Base-by-base conservation (phyloP, 352 stramenopile species). In the Phytophthora cryptogea region DNA sequence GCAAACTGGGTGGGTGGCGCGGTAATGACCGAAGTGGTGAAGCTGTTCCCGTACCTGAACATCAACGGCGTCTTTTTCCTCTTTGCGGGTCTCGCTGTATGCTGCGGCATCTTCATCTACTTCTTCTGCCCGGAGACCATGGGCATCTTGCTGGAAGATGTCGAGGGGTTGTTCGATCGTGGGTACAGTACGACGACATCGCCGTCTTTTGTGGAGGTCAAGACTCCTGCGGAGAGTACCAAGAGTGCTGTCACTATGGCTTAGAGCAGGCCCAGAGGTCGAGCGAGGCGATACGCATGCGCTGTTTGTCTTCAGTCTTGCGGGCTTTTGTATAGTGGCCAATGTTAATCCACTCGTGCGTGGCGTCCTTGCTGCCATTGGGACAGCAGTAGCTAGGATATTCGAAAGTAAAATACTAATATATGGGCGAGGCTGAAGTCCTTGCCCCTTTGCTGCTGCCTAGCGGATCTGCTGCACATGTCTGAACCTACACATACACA, bases 1-100 rank as follows among this genome's bases (percentile, higher is more conserved):
- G 53, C 73, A 4, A 85, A 80, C 26, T 83, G 74, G 74, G 31
- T 74, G 16, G 74, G 72, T 16, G 74, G 74, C 33, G 65, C 66
- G 4, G 28, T 70, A 39, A 83, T 83, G 74, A 70, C 65, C 5
- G 59, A 73, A 28, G 45, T 73, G 3, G 59, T 70, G 5, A 73
- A 73, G 39, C 20, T 73, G 3, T 70, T 73, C 44, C 59, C 65
- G 16, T 51, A 61, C 14, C 23, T 73, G 54, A 73, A 73, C 44
- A 66, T 73, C 54, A 69, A 69, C 59, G 64, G 64, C 17, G 59
- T 69, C 5, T 72, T 72, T 40, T 69, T 66, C 31, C 28, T 72
- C 3, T 73, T 73, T 20, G 59, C 65, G 1, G 59, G 59, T 23
- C 49, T 69, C 5, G 52, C 40, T 17, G 47, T 59, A 20, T 50